Conservation (phyloP, 345 rosid species). For the Brassica nigra region DNA sequence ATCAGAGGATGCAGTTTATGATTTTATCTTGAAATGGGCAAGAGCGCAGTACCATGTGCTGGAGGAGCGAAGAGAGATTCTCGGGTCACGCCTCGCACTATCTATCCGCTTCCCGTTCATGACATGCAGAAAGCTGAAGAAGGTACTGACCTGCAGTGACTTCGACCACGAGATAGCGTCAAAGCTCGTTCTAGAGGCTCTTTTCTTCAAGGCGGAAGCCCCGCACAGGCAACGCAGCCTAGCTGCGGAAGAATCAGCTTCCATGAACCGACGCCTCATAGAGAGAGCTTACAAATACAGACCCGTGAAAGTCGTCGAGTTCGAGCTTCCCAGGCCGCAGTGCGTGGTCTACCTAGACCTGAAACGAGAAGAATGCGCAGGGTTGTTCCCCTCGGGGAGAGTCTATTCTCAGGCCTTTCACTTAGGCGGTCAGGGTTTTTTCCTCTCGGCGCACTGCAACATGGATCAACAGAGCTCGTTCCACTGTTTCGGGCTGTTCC, state of each 20-base stretch:
- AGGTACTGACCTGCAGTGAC: slow-evolving; percentile 78
- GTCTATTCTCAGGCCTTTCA: not conserved
- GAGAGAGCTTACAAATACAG: slow-evolving; percentile 96
- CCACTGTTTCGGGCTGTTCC: not conserved
- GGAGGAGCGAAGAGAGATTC: slow-evolving; percentile 77
- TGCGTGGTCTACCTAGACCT: slow-evolving; percentile 91
- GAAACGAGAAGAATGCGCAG: slow-evolving; percentile 26
- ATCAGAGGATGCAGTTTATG: slow-evolving; percentile 96
- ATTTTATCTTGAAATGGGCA: slow-evolving; percentile 92
- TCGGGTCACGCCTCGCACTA: slow-evolving; percentile 77
- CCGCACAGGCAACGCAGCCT: slow-evolving; percentile 34
- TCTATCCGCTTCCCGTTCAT: slow-evolving; percentile 89
- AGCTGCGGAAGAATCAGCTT: slow-evolving; percentile 77
- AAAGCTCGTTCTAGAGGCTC: slow-evolving; percentile 46
- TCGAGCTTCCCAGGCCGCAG: slow-evolving; percentile 86
- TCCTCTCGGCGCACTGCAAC: not conserved
- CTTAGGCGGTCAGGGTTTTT: not conserved
- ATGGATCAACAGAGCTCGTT: not conserved
- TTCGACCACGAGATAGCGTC: slow-evolving; percentile 87
- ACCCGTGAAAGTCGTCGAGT: slow-evolving; percentile 94
- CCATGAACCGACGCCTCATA: slow-evolving; percentile 63
- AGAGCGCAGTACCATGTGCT: slow-evolving; percentile 59
- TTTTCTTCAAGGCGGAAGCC: not conserved
- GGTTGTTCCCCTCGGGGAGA: not conserved
- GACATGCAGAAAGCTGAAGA: slow-evolving; percentile 93